These are phyloP conservation scores for Aciculosporium take DNA, from an alignment of 2,329 filamentous ascomycete species.

Conservation along the genomic window DNA sequence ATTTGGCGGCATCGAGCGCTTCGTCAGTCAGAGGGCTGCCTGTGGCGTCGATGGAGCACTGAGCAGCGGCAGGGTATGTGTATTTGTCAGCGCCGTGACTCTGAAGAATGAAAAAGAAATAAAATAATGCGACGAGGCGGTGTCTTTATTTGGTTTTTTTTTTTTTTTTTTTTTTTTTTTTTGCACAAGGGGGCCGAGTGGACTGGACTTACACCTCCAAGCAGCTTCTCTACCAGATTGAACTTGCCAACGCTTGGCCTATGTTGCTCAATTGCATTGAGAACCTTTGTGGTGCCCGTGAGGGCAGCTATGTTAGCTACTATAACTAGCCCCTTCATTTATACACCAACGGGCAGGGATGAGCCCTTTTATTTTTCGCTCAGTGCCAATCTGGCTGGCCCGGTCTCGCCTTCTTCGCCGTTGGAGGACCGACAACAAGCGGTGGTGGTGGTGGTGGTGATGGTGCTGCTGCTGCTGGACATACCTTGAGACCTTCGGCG, in stretches of 20 bases:
- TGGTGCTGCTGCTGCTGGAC: neutral
- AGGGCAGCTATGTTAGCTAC: slow-evolving; percentile 1
- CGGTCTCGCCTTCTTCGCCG: neutral
- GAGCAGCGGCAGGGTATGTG: slow-evolving; percentile 1
- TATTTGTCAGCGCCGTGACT: neutral
- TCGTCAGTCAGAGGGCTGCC: slow-evolving; percentile 69
- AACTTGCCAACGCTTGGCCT: slow-evolving; percentile 58
- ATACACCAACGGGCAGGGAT: neutral
- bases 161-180: too few relatives aligned
- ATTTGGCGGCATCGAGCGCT: slow-evolving; percentile 69
- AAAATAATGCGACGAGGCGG: too few relatives aligned
- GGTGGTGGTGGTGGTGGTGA: too few relatives aligned
- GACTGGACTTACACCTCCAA: slow-evolving; percentile 63
- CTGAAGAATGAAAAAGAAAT: too few relatives aligned
- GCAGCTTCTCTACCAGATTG: slow-evolving; percentile 74
- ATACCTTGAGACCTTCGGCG: slow-evolving; percentile 70
- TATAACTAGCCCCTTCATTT: neutral
- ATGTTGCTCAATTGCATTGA: slow-evolving; percentile 60
- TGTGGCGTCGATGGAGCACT: slow-evolving; percentile 80
- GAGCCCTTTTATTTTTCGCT: neutral
- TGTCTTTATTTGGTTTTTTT: too few relatives aligned
- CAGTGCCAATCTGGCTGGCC: neutral
- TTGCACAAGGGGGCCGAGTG: too few relatives aligned
- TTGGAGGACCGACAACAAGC: too few relatives aligned
- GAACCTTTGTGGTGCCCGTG: slow-evolving; percentile 39